Conservation (phyloP, 768 basidiomycete genomes). For the Serendipita sp. region DNA sequence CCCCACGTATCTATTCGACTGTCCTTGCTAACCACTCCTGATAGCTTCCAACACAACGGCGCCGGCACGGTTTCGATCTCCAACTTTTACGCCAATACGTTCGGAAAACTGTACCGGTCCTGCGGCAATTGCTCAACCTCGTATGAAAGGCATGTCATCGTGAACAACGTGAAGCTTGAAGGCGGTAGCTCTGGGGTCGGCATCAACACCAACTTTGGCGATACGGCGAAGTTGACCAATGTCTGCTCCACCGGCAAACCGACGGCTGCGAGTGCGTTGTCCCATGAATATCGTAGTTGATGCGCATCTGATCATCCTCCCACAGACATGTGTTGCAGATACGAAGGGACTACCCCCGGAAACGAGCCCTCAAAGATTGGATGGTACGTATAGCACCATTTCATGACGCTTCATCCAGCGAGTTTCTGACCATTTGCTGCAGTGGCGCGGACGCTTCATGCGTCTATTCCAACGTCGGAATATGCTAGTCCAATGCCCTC, state of each 20-base stretch:
- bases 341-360: constrained; percentile 2
- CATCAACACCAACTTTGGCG: constrained; percentile 11
- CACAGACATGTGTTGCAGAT: constrained; percentile 1
- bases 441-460: not conserved
- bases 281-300: not conserved
- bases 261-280: constrained; percentile 4
- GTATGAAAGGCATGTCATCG: constrained; percentile 6
- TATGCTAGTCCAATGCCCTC: not conserved
- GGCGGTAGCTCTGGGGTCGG: constrained; percentile 10
- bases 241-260: constrained; percentile 11
- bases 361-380: constrained; percentile 10
- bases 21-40: not conserved
- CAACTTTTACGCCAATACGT: not conserved
- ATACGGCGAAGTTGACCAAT: constrained; percentile 7
- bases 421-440: not conserved
- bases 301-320: not conserved
- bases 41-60: not conserved
- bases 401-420: not conserved
- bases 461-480: not conserved
- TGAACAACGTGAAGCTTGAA: constrained; percentile 6
- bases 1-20: not conserved
- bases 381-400: not conserved
- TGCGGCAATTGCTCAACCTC: constrained; percentile 1
- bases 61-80: constrained; percentile 1
- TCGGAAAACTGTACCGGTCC: not conserved